Evolutionary conservation across 2,329 filamentous ascomycete genomes (phyloP), one percentile per base, ranked within the genome.

Genomic region (Colletotrichum destructivum): DNA sequence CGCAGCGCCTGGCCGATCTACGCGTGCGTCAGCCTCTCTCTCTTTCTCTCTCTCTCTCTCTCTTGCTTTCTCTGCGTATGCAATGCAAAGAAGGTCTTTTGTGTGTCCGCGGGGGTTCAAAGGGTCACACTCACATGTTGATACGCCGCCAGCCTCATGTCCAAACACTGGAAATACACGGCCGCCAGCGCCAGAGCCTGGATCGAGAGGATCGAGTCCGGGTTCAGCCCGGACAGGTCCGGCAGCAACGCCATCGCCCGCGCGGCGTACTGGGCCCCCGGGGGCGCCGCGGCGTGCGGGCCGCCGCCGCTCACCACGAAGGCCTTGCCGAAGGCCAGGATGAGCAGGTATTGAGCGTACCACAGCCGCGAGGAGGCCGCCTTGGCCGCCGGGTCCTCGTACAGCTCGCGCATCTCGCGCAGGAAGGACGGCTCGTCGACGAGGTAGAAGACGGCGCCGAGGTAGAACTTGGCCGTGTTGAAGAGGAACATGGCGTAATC

Each of bases 141-240:
- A 35, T 81, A 83, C 0, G 82, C 82, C 1, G 79, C 79, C 0
- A 81, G 75, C 61, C 82, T 76, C 80, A 83, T 82, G 18, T 84
- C 82, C 2, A 84, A 77, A 0, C 82, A 83, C 42, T 84, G 82
- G 3, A 83, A 78, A 65, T 83, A 84, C 0, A 84, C 74, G 0
- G 82, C 81, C 0, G 78, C 81, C 8, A 84, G 42, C 0, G 80
- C 78, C 0, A 84, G 72, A 0, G 81, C 80, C 16, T 84, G 78
- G 5, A 81, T 81, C 5, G 78, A 76, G 0, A 74, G 74, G 52
- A 81, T 75, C 15, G 77, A 74, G 38, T 81, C 79, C 8, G 76
- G 69, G 40, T 77, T 75, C 21, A 81, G 77, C 0, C 77, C 77
- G 1, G 78, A 79, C 6, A 83, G 31, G 61, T 84, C 81, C 0